phyloP scores from a whole-genome alignment of 441 rosid genomes.

The Metrosideros polymorpha region DNA sequence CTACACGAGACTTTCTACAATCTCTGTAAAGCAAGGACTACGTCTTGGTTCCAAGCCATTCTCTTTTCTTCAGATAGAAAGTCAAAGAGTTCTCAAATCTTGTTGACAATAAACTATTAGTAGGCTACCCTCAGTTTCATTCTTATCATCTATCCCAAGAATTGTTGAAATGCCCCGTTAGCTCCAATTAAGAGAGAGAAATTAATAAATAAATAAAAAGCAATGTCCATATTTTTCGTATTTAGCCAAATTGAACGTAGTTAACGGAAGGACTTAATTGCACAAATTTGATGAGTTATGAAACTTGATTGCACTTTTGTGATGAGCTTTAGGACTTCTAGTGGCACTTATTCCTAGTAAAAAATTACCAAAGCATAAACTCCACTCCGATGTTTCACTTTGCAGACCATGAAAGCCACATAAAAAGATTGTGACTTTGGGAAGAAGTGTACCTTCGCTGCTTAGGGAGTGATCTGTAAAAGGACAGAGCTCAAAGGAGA shows the following conservation, averaged over 20 bases:
- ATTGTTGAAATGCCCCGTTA: background rate
- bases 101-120: background rate
- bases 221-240: no score
- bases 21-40: background rate
- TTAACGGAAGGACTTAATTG: no score
- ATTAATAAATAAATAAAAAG: no score
- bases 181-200: no score
- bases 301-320: no score
- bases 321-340: no score
- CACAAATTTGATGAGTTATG: no score
- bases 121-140: background rate
- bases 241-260: no score
- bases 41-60: background rate
- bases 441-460: rapidly evolving
- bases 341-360: no score
- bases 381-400: background rate
- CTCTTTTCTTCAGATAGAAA: background rate
- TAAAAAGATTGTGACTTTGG: background rate
- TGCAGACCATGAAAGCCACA: background rate
- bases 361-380: background rate
- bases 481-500: background rate
- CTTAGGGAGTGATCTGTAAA: background rate
- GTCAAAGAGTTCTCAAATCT: background rate
- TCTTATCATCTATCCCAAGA: background rate
- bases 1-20: background rate